Conservation (phyloP, 225 moss, liverwort and hornwort species). For the Pseudisothecium myosuroides region DNA sequence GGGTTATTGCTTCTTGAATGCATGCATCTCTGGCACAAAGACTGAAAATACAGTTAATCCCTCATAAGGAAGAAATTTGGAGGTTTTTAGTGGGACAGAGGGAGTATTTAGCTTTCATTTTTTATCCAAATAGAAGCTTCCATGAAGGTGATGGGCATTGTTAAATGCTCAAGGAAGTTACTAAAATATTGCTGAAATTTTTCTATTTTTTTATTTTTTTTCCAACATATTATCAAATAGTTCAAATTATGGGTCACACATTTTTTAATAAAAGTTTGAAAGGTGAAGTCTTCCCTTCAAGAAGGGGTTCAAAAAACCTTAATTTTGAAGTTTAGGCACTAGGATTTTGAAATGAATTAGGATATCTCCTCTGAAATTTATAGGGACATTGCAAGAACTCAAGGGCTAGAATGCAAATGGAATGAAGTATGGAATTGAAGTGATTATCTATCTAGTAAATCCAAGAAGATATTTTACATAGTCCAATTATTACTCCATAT, state of each 20-base stretch:
- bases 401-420: neutral
- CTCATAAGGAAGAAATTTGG: too few species aligned
- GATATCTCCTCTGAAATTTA: neutral
- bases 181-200: neutral
- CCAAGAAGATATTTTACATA: neutral
- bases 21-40: too few species aligned
- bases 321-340: neutral
- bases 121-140: neutral
- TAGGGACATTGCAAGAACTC: too few species aligned
- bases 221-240: neutral
- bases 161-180: neutral
- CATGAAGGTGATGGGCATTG: neutral
- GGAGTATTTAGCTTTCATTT: neutral
- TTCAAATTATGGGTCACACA: neutral
- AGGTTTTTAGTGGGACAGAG: too few species aligned
- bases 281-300: rapidly evolving
- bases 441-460: neutral
- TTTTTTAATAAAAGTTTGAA: too few species aligned
- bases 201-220: neutral
- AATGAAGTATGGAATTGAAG: neutral
- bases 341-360: neutral
- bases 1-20: too few species aligned
- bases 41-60: too few species aligned
- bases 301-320: neutral
- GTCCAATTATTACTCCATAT: too few species aligned